Evolutionary conservation across 2,329 filamentous ascomycete species (phyloP), one percentile per base, ranked within the genome.

Genomic region (Phoma herbarum): DNA sequence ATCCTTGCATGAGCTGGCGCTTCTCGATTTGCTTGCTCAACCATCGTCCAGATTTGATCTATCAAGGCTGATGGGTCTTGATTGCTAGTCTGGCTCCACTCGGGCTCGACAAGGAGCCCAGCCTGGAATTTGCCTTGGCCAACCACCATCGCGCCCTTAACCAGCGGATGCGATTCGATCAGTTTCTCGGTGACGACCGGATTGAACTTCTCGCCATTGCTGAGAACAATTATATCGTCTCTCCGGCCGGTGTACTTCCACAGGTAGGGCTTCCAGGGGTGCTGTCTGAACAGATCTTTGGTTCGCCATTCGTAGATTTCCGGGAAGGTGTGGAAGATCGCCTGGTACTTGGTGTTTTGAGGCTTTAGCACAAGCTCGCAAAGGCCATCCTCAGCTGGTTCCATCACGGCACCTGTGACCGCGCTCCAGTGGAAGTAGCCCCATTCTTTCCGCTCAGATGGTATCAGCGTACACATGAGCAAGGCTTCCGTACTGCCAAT

Each of bases 181-280:
- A 49, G 26, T 8, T 59, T 45, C 35, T 75, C 70, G 12, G 65
- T 52, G 5, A 52, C 10, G 4, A 66, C 59, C 26, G 72, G 72
- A 14, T 61, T 63, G 26, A 74, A 63, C 29, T 75, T 75, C 54
- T 74, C 72, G 7, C 73, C 73, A 22, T 69, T 75, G 12, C 62
- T 62, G 2, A 75, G 60, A 5, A 75, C 70, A 11, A 75, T 63
- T 0, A 74, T 46, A 47, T 80, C 78, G 20, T 73, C 70, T 29
- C 68, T 69, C 7, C 79, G 65, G 0, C 78, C 78, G 8, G 42
- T 52, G 35, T 66, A 70, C 18, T 63, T 62, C 67, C 67, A 68
- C 1, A 67, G 39, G 10, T 53, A 39, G 3, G 61, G 35, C n/a
- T 67, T 68, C 10, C 48, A 50, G 1, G 66, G 53, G 35, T 70